These are phyloP conservation scores for Aspergillus sclerotiicarbonarius DNA, from an alignment of 495 filamentous ascomycete genomes.

Conservation along the genomic window DNA sequence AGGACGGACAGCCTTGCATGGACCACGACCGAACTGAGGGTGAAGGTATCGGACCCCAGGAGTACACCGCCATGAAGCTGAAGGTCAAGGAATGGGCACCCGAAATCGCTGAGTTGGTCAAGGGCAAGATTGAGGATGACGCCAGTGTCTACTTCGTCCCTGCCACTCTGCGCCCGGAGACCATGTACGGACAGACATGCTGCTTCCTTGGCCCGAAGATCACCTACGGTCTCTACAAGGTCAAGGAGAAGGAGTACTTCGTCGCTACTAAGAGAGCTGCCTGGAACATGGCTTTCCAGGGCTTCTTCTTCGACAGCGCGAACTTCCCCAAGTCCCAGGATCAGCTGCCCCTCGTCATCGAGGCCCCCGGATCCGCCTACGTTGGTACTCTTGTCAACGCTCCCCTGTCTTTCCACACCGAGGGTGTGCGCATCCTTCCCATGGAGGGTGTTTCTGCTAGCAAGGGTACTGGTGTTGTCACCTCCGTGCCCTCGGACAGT, in stretches of 20 bases:
- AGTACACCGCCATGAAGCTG: constrained; percentile 90
- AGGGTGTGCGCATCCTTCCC: constrained; percentile 82
- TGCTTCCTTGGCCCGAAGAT: constrained; percentile 93
- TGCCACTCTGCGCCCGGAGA: constrained; percentile 91
- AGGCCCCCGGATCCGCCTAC: constrained; percentile 72
- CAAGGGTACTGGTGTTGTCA: constrained; percentile 96
- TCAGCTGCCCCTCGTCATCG: constrained; percentile 53
- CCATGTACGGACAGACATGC: constrained; percentile 97
- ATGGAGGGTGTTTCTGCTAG: constrained; percentile 90
- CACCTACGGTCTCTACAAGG: constrained; percentile 86
- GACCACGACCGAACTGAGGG: constrained; percentile 93
- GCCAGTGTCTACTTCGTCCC: constrained; percentile 87
- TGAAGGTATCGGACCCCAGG: constrained; percentile 85
- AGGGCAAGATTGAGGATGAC: constrained; percentile 74
- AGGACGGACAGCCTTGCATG: constrained; percentile 97
- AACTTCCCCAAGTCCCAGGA: constrained; percentile 63
- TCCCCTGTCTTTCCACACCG: constrained; percentile 82
- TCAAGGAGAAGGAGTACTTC: constrained; percentile 79
- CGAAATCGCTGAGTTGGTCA: constrained; percentile 62
- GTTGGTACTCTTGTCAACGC: constrained; percentile 85
- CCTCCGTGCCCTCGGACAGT: constrained; percentile 90
- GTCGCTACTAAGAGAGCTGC: constrained; percentile 84
- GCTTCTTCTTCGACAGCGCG: constrained; percentile 73
- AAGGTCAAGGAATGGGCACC: constrained; percentile 85
- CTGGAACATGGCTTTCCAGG: constrained; percentile 95